Base-by-base conservation (phyloP, 148 eudicot species). In the Camellia sinensis region DNA sequence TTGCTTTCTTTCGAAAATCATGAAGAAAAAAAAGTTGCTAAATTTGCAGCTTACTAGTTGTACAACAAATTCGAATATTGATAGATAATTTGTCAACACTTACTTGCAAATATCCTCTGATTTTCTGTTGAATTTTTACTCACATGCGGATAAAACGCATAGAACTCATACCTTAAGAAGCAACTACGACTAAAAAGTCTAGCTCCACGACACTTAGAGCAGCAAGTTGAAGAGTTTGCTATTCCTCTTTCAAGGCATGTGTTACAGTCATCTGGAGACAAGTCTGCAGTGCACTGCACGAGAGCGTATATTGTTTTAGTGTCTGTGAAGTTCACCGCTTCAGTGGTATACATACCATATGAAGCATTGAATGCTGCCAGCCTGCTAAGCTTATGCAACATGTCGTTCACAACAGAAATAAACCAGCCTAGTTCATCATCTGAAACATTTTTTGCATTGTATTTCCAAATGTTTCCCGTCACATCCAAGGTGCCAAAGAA, bases 231-330 rank as follows among this genome's bases (percentile, higher is more conserved):
- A 80, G 80, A 59, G 37, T 76, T 79, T 17, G 2, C 46, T 37
- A 83, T 79, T 6, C 82, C 84, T 11, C 11, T 72, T 2, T 75
- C 18, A 45, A 89, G 78, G 65, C 94, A 91, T 14, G 4, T 46
- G 15, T 53, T 21, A 71, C 92, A 89, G 44, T 91, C 86, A 13
- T 22, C 10, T 46, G 70, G 45, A 0, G 91, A 83, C 74, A 89
- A 54, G 78, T 91, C 89, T 15, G 80, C 80, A 1, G 90, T 86
- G 79, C 94, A 91, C 89, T 91, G 89, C 59, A 81, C 86, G 29
- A 86, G 72, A 4, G 79, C 82, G 66, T 82, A 85, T 68, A 89
- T 60, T 0, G 45, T 56, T 0, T 81, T 40, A 11, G 46, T 37
- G 0, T 41, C 67, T 3, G 56, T 44, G 17, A 80, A 75, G 3